Conservation (phyloP, 208 protist genomes). For the Trypanosoma mega region DNA sequence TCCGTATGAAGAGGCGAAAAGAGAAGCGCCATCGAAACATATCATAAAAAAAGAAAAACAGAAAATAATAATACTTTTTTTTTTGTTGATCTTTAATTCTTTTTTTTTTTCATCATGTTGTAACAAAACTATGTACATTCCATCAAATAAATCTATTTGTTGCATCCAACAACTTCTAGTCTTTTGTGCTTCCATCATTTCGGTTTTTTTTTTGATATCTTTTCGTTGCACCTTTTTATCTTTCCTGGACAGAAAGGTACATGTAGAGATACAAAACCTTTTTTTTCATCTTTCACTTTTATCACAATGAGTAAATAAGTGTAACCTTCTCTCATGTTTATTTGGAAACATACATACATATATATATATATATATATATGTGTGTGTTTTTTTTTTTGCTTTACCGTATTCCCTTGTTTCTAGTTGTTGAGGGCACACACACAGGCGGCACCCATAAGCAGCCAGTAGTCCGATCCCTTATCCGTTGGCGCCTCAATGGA, state of each 20-base stretch:
- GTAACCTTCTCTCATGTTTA: too few relatives aligned
- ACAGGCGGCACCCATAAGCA: conserved; percentile 88
- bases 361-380: too few relatives aligned
- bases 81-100: not conserved
- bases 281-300: too few relatives aligned
- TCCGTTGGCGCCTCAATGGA: conserved; percentile 86
- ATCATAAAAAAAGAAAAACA: conserved; percentile 26
- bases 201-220: not conserved
- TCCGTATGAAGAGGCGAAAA: not conserved
- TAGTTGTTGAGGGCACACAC: conserved; percentile 80
- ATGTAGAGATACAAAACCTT: too few relatives aligned
- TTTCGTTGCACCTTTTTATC: not conserved
- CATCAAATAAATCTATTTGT: too few relatives aligned
- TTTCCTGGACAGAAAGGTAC: too few relatives aligned
- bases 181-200: conserved; percentile 2
- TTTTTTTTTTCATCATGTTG: not conserved
- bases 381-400: not conserved
- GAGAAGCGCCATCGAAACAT: not conserved
- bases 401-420: not conserved
- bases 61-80: conserved; percentile 4
- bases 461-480: conserved; percentile 87
- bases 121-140: too few relatives aligned
- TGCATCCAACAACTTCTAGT: too few relatives aligned
- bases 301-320: too few relatives aligned
- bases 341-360: too few relatives aligned